Evolutionary conservation across 495 filamentous ascomycete species (phyloP), one percentile per base, ranked within the genome.

Genomic region (Cladorrhinum samala): DNA sequence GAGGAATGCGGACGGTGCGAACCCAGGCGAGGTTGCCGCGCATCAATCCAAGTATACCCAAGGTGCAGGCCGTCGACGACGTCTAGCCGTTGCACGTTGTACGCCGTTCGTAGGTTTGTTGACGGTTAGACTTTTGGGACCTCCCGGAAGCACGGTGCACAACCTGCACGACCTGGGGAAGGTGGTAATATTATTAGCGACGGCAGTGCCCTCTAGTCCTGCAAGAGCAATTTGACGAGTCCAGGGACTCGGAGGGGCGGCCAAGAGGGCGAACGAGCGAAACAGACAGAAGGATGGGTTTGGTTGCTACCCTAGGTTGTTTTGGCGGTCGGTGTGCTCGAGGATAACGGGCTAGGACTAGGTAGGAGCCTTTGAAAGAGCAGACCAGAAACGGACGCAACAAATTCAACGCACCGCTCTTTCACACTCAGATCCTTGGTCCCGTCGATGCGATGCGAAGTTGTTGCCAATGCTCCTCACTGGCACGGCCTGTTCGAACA

Each of bases 391-490:
- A 33, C 27, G 11, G 27, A 33, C 27, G 27, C 27, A 33, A 33
- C 11, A 33, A n/a, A 33, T 33, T 33, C 27, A 33, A 33, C 27
- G 27, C 27, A 33, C 27, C 27, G 27, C 27, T 33, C 5, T 33
- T 33, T 33, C 27, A 33, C n/a, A n/a, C n/a, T n/a, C n/a, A n/a
- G n/a, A n/a, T n/a, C n/a, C n/a, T n/a, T n/a, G n/a, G n/a, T n/a
- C n/a, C n/a, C n/a, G n/a, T n/a, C n/a, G n/a, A n/a, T n/a, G n/a
- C n/a, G n/a, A n/a, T n/a, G n/a, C n/a, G n/a, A 50, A 23, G 40
- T 24, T 49, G 52, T 49, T 49, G 42, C 45, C 38, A 42, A 25
- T 17, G 18, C 39, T 3, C n/a, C n/a, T n/a, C n/a, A n/a, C n/a
- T n/a, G n/a, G n/a, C n/a, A n/a, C n/a, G n/a, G n/a, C n/a, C n/a